phyloP scores from a whole-genome alignment of 2,329 filamentous ascomycete species.

The Pestalotiopsis sp. region DNA sequence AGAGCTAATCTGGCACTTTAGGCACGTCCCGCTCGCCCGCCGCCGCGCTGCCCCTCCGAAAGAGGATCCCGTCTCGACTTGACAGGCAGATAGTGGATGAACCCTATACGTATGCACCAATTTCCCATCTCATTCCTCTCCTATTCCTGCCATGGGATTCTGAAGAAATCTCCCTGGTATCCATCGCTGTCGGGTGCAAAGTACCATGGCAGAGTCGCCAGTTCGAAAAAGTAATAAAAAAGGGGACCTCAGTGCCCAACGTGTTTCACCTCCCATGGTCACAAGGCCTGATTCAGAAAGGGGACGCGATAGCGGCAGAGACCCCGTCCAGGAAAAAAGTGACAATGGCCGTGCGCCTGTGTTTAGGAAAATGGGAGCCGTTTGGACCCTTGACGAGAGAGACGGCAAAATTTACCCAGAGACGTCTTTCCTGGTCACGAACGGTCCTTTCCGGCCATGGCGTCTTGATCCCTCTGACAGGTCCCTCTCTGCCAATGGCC shows the following conservation, averaged over 20 bases:
- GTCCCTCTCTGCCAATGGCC: neutral
- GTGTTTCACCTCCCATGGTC: neutral
- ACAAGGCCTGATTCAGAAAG: neutral
- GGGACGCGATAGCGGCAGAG: neutral
- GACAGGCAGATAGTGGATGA: neutral
- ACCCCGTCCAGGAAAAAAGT: neutral
- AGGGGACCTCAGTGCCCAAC: neutral
- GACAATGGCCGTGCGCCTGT: neutral
- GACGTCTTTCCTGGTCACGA: neutral
- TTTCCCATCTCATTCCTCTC: too few species aligned
- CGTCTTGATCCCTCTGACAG: neutral
- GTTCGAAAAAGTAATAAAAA: neutral
- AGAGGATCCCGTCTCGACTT: neutral
- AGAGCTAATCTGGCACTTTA: neutral
- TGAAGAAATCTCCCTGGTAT: too few species aligned
- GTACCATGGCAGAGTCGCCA: neutral
- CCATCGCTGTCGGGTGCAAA: neutral
- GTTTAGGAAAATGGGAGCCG: too few species aligned
- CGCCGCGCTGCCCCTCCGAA: neutral
- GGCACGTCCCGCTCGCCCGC: neutral
- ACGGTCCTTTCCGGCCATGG: neutral
- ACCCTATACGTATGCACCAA: too few species aligned
- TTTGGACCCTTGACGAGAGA: too few species aligned
- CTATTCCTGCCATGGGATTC: too few species aligned
- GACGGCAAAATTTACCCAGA: too few species aligned